Conservation (phyloP, 179 eudicot genomes). For the Spergularia azorica region DNA sequence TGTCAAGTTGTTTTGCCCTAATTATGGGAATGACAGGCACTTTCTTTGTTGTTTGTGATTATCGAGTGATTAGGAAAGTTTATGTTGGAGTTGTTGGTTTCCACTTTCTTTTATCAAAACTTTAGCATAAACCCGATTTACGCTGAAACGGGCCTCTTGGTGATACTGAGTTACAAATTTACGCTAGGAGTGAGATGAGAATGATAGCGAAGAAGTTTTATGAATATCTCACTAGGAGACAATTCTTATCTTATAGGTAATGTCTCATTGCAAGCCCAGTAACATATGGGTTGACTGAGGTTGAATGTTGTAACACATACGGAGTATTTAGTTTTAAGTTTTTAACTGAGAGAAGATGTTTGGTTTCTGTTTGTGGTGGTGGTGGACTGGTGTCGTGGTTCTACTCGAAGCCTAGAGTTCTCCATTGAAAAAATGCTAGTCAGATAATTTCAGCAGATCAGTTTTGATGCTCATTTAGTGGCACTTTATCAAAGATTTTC, state of each 20-base stretch:
- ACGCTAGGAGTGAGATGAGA: too few species aligned
- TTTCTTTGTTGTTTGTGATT: neutral
- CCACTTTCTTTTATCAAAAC: neutral
- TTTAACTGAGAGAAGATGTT: neutral
- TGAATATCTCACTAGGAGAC: too few species aligned
- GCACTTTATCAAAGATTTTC: too few species aligned
- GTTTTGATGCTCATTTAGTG: neutral
- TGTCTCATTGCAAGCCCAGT: too few species aligned
- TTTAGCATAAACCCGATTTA: too few species aligned
- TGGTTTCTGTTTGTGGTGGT: neutral
- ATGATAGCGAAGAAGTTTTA: too few species aligned
- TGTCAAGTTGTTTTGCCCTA: neutral
- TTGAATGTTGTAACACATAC: neutral
- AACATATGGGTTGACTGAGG: neutral
- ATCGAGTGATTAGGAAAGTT: neutral
- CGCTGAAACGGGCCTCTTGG: too few species aligned
- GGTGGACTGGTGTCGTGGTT: neutral
- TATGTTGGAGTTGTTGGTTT: neutral
- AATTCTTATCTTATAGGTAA: too few species aligned
- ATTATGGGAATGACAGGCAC: neutral
- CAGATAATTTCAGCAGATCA: neutral
- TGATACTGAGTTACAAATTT: too few species aligned
- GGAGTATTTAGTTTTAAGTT: too few species aligned
- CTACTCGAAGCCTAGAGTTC: neutral
- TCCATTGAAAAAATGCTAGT: neutral